phyloP scores from a whole-genome alignment of 257 asterid species.

The Salvia rosmarinus region DNA sequence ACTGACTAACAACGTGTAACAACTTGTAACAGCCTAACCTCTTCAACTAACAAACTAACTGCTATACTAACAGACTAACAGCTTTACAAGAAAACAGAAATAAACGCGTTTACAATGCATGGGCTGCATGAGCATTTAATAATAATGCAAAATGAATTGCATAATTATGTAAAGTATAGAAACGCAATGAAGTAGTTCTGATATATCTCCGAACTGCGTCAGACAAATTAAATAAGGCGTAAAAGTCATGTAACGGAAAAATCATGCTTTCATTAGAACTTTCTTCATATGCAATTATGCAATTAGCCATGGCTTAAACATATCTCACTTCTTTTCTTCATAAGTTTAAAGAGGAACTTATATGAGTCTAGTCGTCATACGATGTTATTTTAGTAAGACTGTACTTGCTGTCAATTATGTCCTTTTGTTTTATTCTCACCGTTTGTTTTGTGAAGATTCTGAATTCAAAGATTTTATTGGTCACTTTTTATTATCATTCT shows the following conservation, averaged over 20 bases:
- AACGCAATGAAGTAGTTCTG: slow-evolving; percentile 14
- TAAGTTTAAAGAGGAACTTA: neutral
- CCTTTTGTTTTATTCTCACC: neutral
- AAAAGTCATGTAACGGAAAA: neutral
- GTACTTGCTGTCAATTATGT: neutral
- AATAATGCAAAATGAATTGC: slow-evolving; percentile 1
- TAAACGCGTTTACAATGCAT: too few relatives aligned
- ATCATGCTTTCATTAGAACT: neutral
- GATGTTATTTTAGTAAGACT: neutral
- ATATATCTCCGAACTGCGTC: slow-evolving; percentile 12
- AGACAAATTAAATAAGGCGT: neutral
- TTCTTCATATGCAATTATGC: neutral
- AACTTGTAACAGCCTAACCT: too few relatives aligned
- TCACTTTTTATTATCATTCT: slow-evolving; percentile 1
- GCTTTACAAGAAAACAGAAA: too few relatives aligned
- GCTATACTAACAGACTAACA: too few relatives aligned
- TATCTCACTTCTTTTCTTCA: neutral
- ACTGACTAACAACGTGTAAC: too few relatives aligned
- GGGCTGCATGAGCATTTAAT: too few relatives aligned
- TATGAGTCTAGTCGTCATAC: neutral
- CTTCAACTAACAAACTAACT: too few relatives aligned
- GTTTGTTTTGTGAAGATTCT: slow-evolving; percentile 3
- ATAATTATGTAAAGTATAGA: slow-evolving; percentile 5
- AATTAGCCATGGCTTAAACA: neutral
- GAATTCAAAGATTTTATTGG: neutral